These are phyloP conservation scores for Coffea eugenioides DNA, from an alignment of 257 asterid genomes.

Conservation along the genomic window DNA sequence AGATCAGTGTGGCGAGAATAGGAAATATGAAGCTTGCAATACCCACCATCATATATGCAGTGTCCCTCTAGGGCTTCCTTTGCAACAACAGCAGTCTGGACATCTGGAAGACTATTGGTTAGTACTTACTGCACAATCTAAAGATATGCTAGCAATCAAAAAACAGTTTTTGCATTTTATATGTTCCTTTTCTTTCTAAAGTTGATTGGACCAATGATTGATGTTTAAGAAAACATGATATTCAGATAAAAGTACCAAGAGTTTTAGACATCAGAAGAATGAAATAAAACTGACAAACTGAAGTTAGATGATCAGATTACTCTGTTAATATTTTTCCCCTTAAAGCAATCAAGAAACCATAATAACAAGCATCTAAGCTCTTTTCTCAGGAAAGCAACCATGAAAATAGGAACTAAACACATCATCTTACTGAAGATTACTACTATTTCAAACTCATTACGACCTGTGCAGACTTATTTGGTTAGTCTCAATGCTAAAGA, in stretches of 20 bases:
- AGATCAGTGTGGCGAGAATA: conserved; percentile 97
- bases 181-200: not conserved
- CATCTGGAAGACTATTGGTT: conserved; percentile 56
- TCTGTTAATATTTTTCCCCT: not conserved
- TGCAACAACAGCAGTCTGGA: conserved; percentile 91
- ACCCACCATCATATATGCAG: conserved; percentile 97
- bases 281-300: not conserved
- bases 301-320: not conserved
- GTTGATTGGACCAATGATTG: too few species aligned
- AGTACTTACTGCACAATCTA: not conserved
- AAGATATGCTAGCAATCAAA: not conserved
- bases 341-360: not conserved
- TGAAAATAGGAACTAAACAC: not conserved
- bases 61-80: conserved; percentile 97
- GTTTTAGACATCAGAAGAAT: not conserved
- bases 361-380: not conserved
- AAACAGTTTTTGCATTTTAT: not conserved
- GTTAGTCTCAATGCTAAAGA: not conserved
- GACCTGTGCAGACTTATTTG: not conserved
- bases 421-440: not conserved
- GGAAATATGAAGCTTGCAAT: conserved; percentile 94
- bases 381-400: not conserved
- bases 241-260: not conserved
- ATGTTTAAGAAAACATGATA: not conserved
- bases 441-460: not conserved